These are phyloP conservation scores for Ajuga reptans DNA, from an alignment of 305 asterid species.

Conservation along the genomic window DNA sequence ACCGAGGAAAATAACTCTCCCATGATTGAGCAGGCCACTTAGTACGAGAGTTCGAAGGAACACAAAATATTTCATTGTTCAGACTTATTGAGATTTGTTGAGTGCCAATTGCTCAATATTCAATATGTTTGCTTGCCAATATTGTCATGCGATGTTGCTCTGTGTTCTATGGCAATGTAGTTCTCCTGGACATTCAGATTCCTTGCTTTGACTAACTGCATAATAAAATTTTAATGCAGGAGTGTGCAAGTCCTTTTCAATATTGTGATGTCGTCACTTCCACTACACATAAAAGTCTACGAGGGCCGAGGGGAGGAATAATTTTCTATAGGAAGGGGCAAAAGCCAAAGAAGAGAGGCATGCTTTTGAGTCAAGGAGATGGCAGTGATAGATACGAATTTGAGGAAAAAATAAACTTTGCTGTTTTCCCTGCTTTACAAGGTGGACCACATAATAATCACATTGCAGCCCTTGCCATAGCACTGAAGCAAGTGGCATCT, in stretches of 20 bases:
- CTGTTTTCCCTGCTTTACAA: conserved; percentile 81
- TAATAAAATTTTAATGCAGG: conserved; percentile 34
- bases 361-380: conserved; percentile 65
- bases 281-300: conserved; percentile 79
- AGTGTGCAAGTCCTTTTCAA: conserved; percentile 65
- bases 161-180: neutral
- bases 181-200: neutral
- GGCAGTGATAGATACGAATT: conserved; percentile 61
- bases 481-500: conserved; percentile 75
- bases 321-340: conserved; percentile 74
- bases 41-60: neutral
- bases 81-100: neutral
- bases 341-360: conserved; percentile 62
- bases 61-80: neutral
- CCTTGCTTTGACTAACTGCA: neutral
- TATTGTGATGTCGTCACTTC: conserved; percentile 76
- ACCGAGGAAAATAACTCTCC: neutral
- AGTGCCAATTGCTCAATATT: neutral
- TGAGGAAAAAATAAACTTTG: conserved; percentile 81
- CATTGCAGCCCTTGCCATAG: conserved; percentile 81
- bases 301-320: conserved; percentile 85
- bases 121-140: neutral
- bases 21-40: neutral
- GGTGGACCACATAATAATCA: conserved; percentile 93
- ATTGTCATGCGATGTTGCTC: neutral